Percentiles rank a stretch among this genome's conserved stretches.
phyloP scores from a whole-genome alignment of 306 rosid genomes.

The Notholithocarpus densiflorus region DNA sequence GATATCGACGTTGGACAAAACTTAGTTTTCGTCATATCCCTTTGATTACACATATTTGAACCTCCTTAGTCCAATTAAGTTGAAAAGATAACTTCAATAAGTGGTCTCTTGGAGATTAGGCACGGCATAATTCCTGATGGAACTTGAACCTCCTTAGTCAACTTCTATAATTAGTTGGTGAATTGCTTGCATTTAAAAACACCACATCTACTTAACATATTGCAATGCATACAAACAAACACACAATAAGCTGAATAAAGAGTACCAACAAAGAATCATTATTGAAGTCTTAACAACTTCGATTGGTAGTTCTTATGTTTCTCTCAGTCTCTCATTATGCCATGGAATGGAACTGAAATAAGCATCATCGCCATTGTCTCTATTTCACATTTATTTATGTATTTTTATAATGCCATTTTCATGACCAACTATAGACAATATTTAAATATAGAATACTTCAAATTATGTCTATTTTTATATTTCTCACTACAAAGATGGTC shows the following conservation, averaged over 20 bases:
- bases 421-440: too few species aligned
- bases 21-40: neutral
- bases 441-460: too few species aligned
- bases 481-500: too few species aligned
- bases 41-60: neutral
- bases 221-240: neutral
- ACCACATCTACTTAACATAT: slow-evolving; percentile 3
- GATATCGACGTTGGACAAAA: neutral
- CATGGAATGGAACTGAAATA: neutral
- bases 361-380: neutral
- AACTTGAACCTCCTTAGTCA: neutral
- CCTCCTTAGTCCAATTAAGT: neutral
- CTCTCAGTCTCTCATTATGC: neutral
- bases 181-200: slow-evolving; percentile 42
- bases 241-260: neutral
- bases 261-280: slow-evolving; percentile 28
- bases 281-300: slow-evolving; percentile 28
- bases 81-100: too few species aligned
- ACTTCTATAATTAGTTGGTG: slow-evolving; percentile 22
- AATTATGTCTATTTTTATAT: too few species aligned
- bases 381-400: neutral
- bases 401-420: too few species aligned
- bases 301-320: neutral
- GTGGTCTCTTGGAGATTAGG: too few species aligned
- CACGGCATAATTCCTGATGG: too few species aligned